Evolutionary conservation across 2,329 filamentous ascomycete genomes (phyloP), one percentile per base, ranked within the genome.

Genomic region (Ceratocystis alfenasii): DNA sequence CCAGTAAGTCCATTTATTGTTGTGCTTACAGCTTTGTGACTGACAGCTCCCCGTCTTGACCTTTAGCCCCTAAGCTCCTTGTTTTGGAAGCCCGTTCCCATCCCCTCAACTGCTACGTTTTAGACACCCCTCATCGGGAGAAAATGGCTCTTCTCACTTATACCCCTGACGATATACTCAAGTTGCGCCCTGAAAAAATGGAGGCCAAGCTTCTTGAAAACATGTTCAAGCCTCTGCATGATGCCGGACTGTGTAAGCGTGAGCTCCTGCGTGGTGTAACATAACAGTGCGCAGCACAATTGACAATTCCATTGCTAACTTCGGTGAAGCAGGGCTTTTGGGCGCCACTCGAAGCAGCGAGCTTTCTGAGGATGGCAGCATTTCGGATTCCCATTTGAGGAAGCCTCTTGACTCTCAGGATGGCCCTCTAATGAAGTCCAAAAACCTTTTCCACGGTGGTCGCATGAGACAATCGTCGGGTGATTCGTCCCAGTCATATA

Each of bases 221-320:
- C 48, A 63, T 67, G 64, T 64, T 67, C 41, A 67, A 66, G 46
- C 66, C 64, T 25, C 66, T 65, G 30, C 63, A 67, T n/a, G 64
- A 67, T 28, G 64, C 64, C 25, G 68, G 68, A 7, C 48, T 67
- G 20, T 48, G 68, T 68, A 68, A 64, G 68, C 67, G 60, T 6
- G 12, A 25, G 8, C 55, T 20, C 28, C 20, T 44, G 44, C 3
- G 8, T 22, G 5, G 44, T 22, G 28, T 5, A 55, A 55, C 30
- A 41, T 41, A 15, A 41, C 10, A 12, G 10, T 41, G 36, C 36
- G 12, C 36, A 41, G 3, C n/a, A 41, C 4, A 12, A 12, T n/a
- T 30, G 46, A 33, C 30, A 64, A 41, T 46, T 10, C 30, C 6
- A 28, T 7, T n/a, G 20, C 64, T 66, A 62, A 66, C 36, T 57